Evolutionary conservation across 768 basidiomycete species (phyloP), one percentile per base, ranked within the genome.

Genomic region (Udeniomyces megalosporus): DNA sequence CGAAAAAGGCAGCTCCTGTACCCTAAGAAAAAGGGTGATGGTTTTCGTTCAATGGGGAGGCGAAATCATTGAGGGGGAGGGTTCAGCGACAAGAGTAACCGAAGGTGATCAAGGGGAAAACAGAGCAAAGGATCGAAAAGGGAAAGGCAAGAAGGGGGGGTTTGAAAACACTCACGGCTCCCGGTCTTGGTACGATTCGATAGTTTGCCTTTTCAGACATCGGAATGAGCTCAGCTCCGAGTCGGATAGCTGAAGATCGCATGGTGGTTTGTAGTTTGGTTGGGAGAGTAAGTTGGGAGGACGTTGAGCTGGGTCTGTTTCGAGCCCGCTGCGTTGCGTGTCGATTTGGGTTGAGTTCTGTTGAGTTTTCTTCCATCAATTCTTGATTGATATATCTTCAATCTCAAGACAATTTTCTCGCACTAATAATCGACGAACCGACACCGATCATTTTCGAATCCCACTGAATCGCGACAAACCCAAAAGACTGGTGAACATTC

Each of bases 151-250:
- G 44, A 17, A 55, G 28, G 54, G 24, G 29, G 17, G 17, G 46
- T 24, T 8, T n/a, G 24, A n/a, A 31, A 20, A 15, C 31, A 62
- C 61, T 29, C 34, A 62, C 61, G 46, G 46, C 28, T 31, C 61
- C 61, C 7, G 54, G 55, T 45, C 54, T 56, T 22, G 54, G 35
- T 0, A 57, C 61, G 3, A 62, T 31, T 1, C 47, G 54, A 32
- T 35, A 62, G 7, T 50, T 29, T 0, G 61, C 34, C 29, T 57
- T 56, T 20, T 49, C 47, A 28, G 54, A 46, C 34, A 58, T 50
- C 1, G 45, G 31, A 15, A 62, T 35, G 35, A 62, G 61, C 55
- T 62, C 54, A 50, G 61, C 61, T 22, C 61, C 61, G 10, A 62
- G 48, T 11, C 45, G 45, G 22, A 28, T 31, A 20, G 53, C 42